phyloP scores from a whole-genome alignment of 768 basidiomycete species.

The Mycena sanguinolenta region DNA sequence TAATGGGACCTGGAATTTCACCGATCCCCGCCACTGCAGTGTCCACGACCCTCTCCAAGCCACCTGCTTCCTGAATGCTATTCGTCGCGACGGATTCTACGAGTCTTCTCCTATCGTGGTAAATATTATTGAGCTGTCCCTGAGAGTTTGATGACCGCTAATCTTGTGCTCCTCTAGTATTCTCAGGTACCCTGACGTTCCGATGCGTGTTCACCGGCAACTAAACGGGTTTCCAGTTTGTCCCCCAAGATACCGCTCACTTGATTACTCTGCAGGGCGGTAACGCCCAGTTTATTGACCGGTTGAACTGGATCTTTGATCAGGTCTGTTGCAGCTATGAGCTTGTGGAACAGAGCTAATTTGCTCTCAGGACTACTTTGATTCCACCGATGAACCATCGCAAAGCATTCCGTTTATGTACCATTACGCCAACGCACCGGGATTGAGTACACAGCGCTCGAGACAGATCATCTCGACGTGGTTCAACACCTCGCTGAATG shows the following conservation, averaged over 20 bases:
- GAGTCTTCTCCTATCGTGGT: constrained; percentile 75
- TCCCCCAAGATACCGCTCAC: constrained; percentile 74
- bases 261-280: constrained; percentile 75
- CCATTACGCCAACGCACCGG: constrained; percentile 74
- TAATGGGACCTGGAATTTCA: constrained; percentile 72
- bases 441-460: constrained; percentile 68
- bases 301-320: constrained; percentile 71
- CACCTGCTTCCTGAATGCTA: constrained; percentile 72
- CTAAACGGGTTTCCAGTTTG: constrained; percentile 56
- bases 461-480: constrained; percentile 67
- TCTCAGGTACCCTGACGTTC: constrained; percentile 59
- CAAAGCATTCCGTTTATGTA: constrained; percentile 81
- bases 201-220: not conserved
- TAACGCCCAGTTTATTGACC: constrained; percentile 61
- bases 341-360: not conserved
- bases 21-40: constrained; percentile 77
- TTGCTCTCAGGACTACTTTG: constrained; percentile 65
- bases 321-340: constrained; percentile 48
- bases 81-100: constrained; percentile 72
- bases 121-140: constrained; percentile 40
- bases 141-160: not conserved
- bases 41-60: constrained; percentile 69
- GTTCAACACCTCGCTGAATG: constrained; percentile 69
- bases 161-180: constrained; percentile 52
- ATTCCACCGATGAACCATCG: constrained; percentile 73